These are phyloP conservation scores for Solidago caesia DNA, from an alignment of 129 eudicot genomes.

Conservation along the genomic window DNA sequence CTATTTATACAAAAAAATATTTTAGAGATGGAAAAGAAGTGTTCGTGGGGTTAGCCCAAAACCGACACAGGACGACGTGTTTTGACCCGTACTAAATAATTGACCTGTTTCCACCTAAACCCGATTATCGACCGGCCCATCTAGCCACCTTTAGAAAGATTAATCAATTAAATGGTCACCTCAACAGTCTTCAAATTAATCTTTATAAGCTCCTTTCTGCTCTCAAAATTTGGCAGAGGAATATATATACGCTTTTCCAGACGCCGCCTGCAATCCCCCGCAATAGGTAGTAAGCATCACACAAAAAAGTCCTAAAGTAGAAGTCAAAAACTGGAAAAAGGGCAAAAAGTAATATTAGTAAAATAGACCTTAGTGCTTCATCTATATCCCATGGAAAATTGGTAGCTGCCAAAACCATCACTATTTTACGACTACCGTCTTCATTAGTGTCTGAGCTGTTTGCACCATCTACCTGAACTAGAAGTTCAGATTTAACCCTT, in stretches of 20 bases:
- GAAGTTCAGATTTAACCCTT: slow-evolving; percentile 94
- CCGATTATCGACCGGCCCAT: background rate
- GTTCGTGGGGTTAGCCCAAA: background rate
- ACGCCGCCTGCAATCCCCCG: slow-evolving; percentile 61
- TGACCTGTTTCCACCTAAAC: background rate
- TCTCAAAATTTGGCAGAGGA: slow-evolving; percentile 90
- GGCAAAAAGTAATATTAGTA: background rate
- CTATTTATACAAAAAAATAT: background rate
- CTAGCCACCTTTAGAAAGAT: background rate
- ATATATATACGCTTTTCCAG: slow-evolving; percentile 91
- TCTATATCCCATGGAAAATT: slow-evolving; percentile 99
- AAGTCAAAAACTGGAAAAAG: background rate
- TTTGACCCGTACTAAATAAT: background rate
- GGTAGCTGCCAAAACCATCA: slow-evolving; percentile 98
- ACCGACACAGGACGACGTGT: background rate
- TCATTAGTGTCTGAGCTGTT: slow-evolving; percentile 74
- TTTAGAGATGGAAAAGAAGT: background rate
- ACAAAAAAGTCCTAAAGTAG: slow-evolving; percentile 2
- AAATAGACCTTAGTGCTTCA: slow-evolving; percentile 81
- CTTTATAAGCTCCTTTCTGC: slow-evolving; percentile 87
- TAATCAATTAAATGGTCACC: slow-evolving; percentile 36
- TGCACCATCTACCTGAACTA: slow-evolving; percentile 98
- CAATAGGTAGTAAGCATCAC: background rate
- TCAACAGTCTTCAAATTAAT: slow-evolving; percentile 88
- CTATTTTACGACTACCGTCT: slow-evolving; percentile 93